Percentiles rank a stretch among this genome's conserved stretches.
phyloP scores from a whole-genome alignment of 257 asterid species.

The Rehmannia glutinosa region DNA sequence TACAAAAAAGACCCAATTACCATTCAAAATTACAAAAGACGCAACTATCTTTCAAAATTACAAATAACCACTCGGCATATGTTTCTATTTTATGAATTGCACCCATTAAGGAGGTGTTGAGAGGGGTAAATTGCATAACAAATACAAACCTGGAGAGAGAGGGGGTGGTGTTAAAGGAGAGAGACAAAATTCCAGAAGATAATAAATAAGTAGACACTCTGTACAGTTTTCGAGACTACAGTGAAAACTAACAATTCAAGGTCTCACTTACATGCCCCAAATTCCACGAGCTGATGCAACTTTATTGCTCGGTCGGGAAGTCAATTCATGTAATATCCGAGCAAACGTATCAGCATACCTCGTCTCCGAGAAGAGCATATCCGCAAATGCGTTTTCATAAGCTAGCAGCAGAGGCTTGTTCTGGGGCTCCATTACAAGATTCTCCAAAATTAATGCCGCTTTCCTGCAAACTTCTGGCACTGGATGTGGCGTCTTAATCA shows the following conservation, averaged over 20 bases:
- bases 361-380: conserved; percentile 78
- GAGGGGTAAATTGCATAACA: no score
- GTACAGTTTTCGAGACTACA: conserved; percentile 1
- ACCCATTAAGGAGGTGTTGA: no score
- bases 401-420: conserved; percentile 73
- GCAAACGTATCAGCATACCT: conserved; percentile 81
- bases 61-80: no score
- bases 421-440: conserved; percentile 96
- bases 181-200: not conserved
- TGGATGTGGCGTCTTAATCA: conserved; percentile 78
- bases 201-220: not conserved
- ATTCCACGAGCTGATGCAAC: conserved; percentile 80
- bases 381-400: conserved; percentile 85
- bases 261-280: conserved; percentile 75
- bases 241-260: not conserved
- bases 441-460: conserved; percentile 82
- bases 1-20: no score
- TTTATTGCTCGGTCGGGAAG: conserved; percentile 81
- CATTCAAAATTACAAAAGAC: no score
- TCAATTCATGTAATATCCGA: conserved; percentile 76
- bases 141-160: no score
- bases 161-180: no score
- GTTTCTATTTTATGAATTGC: no score
- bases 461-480: conserved; percentile 95
- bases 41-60: no score